These are phyloP conservation scores for Russula foetens DNA, from an alignment of 768 basidiomycete genomes.

Conservation along the genomic window DNA sequence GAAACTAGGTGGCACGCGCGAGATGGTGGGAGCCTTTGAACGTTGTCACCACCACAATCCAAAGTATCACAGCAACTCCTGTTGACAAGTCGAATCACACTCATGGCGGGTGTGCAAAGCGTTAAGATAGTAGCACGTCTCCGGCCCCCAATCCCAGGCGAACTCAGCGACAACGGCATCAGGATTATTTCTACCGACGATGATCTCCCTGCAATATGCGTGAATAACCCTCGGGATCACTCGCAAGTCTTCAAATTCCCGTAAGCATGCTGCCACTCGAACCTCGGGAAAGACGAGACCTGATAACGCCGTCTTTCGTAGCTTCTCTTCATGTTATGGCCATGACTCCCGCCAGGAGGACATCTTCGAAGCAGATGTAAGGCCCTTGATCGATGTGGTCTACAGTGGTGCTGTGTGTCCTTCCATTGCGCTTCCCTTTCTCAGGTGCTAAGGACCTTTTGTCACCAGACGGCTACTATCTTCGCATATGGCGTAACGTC, in stretches of 20 bases:
- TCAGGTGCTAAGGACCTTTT: background rate
- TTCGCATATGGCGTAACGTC: constrained; percentile 91
- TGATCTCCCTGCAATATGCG: constrained; percentile 44
- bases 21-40: no score
- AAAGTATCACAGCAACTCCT: background rate
- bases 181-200: constrained; percentile 38
- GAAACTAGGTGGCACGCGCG: no score
- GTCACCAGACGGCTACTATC: constrained; percentile 65
- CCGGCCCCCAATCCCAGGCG: constrained; percentile 53
- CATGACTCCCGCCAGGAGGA: constrained; percentile 62
- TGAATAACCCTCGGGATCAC: constrained; percentile 62
- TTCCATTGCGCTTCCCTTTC: background rate
- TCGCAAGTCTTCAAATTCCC: constrained; percentile 73
- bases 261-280: constrained; percentile 32
- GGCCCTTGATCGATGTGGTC: constrained; percentile 70
- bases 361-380: constrained; percentile 69
- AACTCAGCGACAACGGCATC: constrained; percentile 55
- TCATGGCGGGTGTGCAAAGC: constrained; percentile 31
- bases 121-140: constrained; percentile 69
- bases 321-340: constrained; percentile 73
- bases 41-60: background rate
- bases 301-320: constrained; percentile 22
- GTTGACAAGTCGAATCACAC: background rate
- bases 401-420: constrained; percentile 63
- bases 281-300: background rate